Conservation (phyloP, 1,139 yeast genomes). For the Yamadazyma siamensis region DNA sequence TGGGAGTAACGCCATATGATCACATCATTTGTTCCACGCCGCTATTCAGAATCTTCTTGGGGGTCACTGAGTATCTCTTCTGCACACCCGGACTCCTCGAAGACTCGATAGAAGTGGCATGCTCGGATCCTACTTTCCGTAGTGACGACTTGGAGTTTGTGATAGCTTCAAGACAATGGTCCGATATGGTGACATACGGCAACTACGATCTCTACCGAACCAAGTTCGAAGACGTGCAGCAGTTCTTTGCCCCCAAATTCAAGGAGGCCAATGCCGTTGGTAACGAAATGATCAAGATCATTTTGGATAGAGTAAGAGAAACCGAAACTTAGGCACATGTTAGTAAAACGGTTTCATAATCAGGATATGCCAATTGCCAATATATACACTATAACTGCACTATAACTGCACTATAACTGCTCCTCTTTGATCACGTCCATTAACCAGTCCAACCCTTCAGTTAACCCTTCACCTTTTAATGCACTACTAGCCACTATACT, state of each 20-base stretch:
- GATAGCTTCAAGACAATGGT: conserved; percentile 82
- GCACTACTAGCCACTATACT: conserved; percentile 97
- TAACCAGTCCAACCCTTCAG: conserved; percentile 96
- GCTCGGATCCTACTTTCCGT: conserved; percentile 65
- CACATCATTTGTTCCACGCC: conserved; percentile 98
- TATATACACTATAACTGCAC: no score
- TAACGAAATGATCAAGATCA: conserved; percentile 95
- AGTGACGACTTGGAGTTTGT: conserved; percentile 85
- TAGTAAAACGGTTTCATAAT: no score
- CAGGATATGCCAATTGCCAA: no score
- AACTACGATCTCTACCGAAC: conserved; percentile 68
- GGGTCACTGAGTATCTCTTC: conserved; percentile 89
- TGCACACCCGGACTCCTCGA: conserved; percentile 81
- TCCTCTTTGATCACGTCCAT: conserved; percentile 95
- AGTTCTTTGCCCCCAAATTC: conserved; percentile 80
- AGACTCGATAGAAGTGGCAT: conserved; percentile 70
- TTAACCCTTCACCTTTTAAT: conserved; percentile 90
- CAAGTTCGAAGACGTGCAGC: conserved; percentile 75
- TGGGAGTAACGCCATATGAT: conserved; percentile 88
- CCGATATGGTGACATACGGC: conserved; percentile 73
- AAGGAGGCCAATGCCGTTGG: conserved; percentile 87
- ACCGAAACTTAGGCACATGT: no score
- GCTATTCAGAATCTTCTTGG: conserved; percentile 80
- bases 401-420: conserved; percentile 50
- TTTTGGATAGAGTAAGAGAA: conserved; percentile 51